Percentiles rank a stretch among this genome's conserved stretches.
Evolutionary conservation across 1,284 basidiomycete species (phyloP).

Genomic region (Trametes pubescens): DNA sequence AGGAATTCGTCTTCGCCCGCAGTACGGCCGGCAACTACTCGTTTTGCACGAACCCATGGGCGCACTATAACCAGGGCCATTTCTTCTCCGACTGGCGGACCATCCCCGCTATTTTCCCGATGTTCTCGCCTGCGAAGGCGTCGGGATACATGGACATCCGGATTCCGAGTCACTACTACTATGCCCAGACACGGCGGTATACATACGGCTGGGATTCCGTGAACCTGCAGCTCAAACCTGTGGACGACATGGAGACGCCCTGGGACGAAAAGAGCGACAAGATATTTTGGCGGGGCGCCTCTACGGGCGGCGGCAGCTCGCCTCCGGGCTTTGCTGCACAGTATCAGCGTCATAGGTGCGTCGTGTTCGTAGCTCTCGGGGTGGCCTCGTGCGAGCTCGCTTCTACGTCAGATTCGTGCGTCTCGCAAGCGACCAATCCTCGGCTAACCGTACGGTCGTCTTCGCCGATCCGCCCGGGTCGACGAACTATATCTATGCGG

Average conservation of each 20-base stretch:
- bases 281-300: slow-evolving; percentile 90
- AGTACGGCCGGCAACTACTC: slow-evolving; percentile 71
- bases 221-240: slow-evolving; percentile 71
- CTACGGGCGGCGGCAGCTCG: slow-evolving; percentile 89
- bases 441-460: slow-evolving; percentile 72
- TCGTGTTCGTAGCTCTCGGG: slow-evolving; percentile 20
- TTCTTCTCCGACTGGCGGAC: slow-evolving; percentile 97
- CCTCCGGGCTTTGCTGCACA: slow-evolving; percentile 85
- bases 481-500: slow-evolving; percentile 64
- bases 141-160: slow-evolving; percentile 88
- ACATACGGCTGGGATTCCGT: slow-evolving; percentile 91
- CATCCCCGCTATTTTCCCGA: slow-evolving; percentile 84
- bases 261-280: slow-evolving; percentile 81
- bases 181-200: slow-evolving; percentile 81
- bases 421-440: slow-evolving; percentile 72
- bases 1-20: slow-evolving; percentile 68
- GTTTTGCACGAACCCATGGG: slow-evolving; percentile 84
- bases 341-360: slow-evolving; percentile 89
- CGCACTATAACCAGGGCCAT: slow-evolving; percentile 88
- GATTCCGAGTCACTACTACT: slow-evolving; percentile 95
- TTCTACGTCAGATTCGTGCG: slow-evolving; percentile 69
- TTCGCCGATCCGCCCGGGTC: slow-evolving; percentile 77
- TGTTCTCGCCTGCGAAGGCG: slow-evolving; percentile 90
- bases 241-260: slow-evolving; percentile 84
- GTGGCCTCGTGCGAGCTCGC: slow-evolving; percentile 10